Base-by-base conservation (phyloP, 805 yeast species). In the Limtongia smithiae region DNA sequence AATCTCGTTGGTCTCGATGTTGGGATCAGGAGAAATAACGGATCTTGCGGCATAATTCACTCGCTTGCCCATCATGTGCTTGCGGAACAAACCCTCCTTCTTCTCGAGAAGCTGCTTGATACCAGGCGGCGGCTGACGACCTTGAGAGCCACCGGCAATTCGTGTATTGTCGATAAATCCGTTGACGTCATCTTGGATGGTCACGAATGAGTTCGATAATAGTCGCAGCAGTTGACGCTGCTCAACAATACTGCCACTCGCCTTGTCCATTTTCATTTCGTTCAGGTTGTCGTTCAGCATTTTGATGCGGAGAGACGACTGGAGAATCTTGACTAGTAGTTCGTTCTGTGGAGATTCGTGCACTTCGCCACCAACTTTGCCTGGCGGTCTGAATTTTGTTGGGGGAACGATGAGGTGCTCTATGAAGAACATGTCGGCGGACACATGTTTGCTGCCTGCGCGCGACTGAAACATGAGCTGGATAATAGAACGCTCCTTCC, bases 41-140 rank as follows among this genome's bases (percentile, higher is more conserved):
- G 98, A 90, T 75, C 98, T 88, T 8, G 98, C 98, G 34, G 97
- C 91, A 66, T 89, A 93, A 69, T 93, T 97, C 51, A 93, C 99
- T 78, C 98, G 93, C 77, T 93, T 93, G 67, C 99, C 99, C 99
- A 93, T 93, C 98, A 93, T 93, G 66, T 93, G 96, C 68, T 91
- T 93, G 75, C 99, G 81, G 76, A 93, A 93, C 58, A 91, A 75
- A 67, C 99, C 99, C 71, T 93, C 99, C 68, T 93, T 93, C 81
- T 93, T 91, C 70, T 93, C 99, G 64, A 93, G 75, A 9, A 96
- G 95, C 74, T 93, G 98, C 68, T 93, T 93, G 63, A 93, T 81
- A 73, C 99, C 99, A 2, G 99, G 99, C 34, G 80, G 78, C 22
- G 96, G 90, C 42, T 79, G 70, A 55, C 82, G 79, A 11, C 84